A percentile compares a stretch with the other conserved stretches of the same genome.
phyloP scores from a whole-genome alignment of 2,329 filamentous ascomycete species.

The Pseudopithomyces chartarum region DNA sequence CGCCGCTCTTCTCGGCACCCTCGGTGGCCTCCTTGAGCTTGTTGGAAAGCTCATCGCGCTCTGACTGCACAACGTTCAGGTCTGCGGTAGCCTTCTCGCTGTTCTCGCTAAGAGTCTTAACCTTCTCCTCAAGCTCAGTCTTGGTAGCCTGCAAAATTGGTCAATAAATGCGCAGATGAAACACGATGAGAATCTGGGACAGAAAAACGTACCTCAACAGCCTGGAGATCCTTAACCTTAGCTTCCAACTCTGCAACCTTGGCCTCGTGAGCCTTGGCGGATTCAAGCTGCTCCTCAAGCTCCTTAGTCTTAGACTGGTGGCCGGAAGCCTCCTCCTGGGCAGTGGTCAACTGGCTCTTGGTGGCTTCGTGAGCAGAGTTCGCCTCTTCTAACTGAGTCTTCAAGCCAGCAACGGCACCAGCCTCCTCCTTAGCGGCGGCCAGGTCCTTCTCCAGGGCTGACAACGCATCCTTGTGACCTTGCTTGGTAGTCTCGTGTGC shows the following conservation, averaged over 20 bases:
- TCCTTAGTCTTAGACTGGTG: constrained; percentile 22
- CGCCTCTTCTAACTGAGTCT: constrained; percentile 28
- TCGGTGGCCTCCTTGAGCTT: constrained; percentile 7
- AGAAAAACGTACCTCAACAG: background rate
- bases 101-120: constrained; percentile 5
- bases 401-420: constrained; percentile 23
- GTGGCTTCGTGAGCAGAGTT: constrained; percentile 18
- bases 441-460: constrained; percentile 24
- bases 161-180: background rate
- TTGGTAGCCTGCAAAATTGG: background rate
- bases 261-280: constrained; percentile 24
- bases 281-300: constrained; percentile 21
- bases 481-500: constrained; percentile 20
- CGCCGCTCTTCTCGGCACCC: background rate
- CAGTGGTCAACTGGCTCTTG: background rate
- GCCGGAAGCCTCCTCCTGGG: constrained; percentile 3
- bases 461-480: constrained; percentile 11
- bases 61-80: background rate
- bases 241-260: constrained; percentile 8
- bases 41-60: constrained; percentile 10
- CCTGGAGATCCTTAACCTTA: constrained; percentile 4
- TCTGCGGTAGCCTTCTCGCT: background rate
- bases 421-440: constrained; percentile 23
- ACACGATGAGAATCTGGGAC: background rate
- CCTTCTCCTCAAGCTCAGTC: constrained; percentile 13